Base-by-base conservation (phyloP, 257 asterid species). In the Nicotiana undulata region DNA sequence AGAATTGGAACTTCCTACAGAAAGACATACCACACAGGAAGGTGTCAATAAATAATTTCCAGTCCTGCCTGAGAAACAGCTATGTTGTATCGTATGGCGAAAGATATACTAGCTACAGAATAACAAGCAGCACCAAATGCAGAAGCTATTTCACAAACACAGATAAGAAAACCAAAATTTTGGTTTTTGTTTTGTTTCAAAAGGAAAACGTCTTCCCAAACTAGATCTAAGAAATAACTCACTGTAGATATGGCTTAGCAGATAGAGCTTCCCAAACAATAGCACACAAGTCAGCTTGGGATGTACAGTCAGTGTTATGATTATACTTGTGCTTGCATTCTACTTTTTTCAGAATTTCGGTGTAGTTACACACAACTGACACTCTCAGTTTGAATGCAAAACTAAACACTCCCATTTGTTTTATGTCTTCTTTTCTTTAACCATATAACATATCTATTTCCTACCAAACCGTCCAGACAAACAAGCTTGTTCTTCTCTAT, bases 1-100 rank as follows among this genome's bases (percentile, higher is more conserved):
- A 85, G 85, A 81, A 90, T 90, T 31, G 94, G 94, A 72, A 89
- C 84, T 80, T 90, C 94, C 94, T 90, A 84, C 78, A 82, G 44
- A 78, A 76, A 61, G 66, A 58, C 72, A 80, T 60, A 84, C 78
- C 78, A 72, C 80, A 79, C 59, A 53, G 76, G 22, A 64, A 26
- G 66, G 12, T 63, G 28, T 49, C 63, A 74, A 58, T 61, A 77
- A 29, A 70, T 67, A 17, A 77, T 79, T 44, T 16, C 31, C 66
- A 44, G 60, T 40, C 20, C 20, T 29, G 56, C 40, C 52, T 7
- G 46, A 76, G 79, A 44, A 64, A 37, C 63, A 66, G 66, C 37
- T 72, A 46, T 24, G 49, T 72, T 72, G 40, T 59, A 72, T 72
- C 16, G 4, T 37, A 72, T 72, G 24, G 37, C 16, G 40, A 72